Evolutionary conservation across 1,139 yeast species (phyloP).

Genomic region (Suhomyces choctaworum): DNA sequence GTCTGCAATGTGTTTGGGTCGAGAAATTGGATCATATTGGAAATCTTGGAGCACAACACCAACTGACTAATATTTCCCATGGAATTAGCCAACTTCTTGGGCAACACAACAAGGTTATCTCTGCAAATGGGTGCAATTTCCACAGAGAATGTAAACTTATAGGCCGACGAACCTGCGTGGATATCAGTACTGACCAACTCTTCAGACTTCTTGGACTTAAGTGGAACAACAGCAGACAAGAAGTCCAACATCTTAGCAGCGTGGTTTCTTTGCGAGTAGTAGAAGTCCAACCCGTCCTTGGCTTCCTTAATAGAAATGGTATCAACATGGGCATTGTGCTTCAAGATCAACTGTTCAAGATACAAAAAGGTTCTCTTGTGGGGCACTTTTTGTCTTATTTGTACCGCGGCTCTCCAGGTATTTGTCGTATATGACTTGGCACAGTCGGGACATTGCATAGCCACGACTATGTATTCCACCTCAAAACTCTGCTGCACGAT

Average conservation of each 20-base stretch:
- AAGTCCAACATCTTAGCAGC: constrained; percentile 94
- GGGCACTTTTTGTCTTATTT: constrained; percentile 94
- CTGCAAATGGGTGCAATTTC: constrained; percentile 98
- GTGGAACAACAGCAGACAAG: constrained; percentile 83
- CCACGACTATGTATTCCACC: constrained; percentile 90
- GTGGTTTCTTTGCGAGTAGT: constrained; percentile 83
- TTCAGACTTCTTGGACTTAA: constrained; percentile 80
- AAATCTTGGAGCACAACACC: constrained; percentile 80
- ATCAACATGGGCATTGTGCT: constrained; percentile 91
- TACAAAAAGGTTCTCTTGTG: constrained; percentile 95
- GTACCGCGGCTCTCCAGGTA: constrained; percentile 97
- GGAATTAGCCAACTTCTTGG: constrained; percentile 78
- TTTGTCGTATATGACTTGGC: constrained; percentile 94
- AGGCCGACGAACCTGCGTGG: constrained; percentile 84
- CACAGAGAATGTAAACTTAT: constrained; percentile 88
- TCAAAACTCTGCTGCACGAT: constrained; percentile 94
- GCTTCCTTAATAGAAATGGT: constrained; percentile 91
- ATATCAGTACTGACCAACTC: constrained; percentile 91
- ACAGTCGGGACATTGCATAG: constrained; percentile 99
- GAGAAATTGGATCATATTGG: constrained; percentile 80
- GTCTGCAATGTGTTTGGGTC: constrained; percentile 81
- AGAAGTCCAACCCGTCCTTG: constrained; percentile 94
- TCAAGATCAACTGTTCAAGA: constrained; percentile 90
- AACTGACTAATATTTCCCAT: constrained; percentile 82
- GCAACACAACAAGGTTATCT: constrained; percentile 91